Evolutionary conservation across 1,284 basidiomycete genomes (phyloP).

Genomic region (Rhodotorula sp.): DNA sequence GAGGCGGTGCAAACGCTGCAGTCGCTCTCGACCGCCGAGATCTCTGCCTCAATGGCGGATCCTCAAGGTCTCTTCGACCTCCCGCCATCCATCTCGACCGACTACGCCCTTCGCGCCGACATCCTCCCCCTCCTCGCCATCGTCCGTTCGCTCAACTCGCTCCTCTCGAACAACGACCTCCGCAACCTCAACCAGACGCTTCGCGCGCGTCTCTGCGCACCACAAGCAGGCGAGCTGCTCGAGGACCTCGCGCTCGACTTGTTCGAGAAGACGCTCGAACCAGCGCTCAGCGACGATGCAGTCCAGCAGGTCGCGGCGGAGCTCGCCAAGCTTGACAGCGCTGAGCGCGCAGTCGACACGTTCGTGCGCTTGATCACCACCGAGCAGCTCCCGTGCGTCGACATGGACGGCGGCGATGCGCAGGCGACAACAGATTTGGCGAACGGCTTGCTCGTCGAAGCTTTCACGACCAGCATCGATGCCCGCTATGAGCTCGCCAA

Average conservation of each 20-base stretch:
- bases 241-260: slow-evolving; percentile 43
- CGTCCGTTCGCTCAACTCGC: slow-evolving; percentile 15
- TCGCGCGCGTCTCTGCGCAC: slow-evolving; percentile 19
- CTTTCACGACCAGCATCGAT: slow-evolving; percentile 44
- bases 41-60: slow-evolving; percentile 44
- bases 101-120: slow-evolving; percentile 41
- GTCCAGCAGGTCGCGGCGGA: slow-evolving; percentile 18
- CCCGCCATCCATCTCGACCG: slow-evolving; percentile 42
- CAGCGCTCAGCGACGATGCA: slow-evolving; percentile 38
- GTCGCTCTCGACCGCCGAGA: slow-evolving; percentile 29
- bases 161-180: background rate
- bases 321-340: slow-evolving; percentile 17
- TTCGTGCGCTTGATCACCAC: slow-evolving; percentile 23
- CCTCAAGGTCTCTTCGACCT: slow-evolving; percentile 34
- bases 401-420: slow-evolving; percentile 41
- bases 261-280: slow-evolving; percentile 47
- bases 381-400: slow-evolving; percentile 16
- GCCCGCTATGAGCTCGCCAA: slow-evolving; percentile 49
- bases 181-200: slow-evolving; percentile 39
- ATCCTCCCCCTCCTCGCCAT: slow-evolving; percentile 43
- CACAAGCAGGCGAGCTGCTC: slow-evolving; percentile 24
- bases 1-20: slow-evolving; percentile 23
- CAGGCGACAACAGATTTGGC: slow-evolving; percentile 47
- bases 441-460: slow-evolving; percentile 48
- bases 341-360: slow-evolving; percentile 24